These are phyloP conservation scores for Xylariales sp. DNA, from an alignment of 2,329 filamentous ascomycete genomes.

Conservation along the genomic window DNA sequence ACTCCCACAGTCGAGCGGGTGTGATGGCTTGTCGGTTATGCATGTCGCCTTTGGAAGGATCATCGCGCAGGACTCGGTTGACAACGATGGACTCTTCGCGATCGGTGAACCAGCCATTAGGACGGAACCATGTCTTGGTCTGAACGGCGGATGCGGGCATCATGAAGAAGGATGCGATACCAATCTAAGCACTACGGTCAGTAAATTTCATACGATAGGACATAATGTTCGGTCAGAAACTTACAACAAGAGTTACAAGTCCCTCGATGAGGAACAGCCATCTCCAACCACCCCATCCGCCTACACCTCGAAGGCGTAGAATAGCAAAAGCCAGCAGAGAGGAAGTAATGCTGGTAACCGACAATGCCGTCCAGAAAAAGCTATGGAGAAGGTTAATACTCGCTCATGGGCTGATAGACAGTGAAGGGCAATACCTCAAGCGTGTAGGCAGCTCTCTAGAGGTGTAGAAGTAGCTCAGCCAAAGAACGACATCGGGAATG, in stretches of 20 bases:
- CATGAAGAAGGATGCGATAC: slow-evolving; percentile 45
- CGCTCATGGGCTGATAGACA: too few relatives aligned
- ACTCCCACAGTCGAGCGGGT: slow-evolving; percentile 39
- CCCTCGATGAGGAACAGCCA: slow-evolving; percentile 56
- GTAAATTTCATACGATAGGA: too few relatives aligned
- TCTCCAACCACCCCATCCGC: slow-evolving; percentile 33
- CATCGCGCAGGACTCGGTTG: slow-evolving; percentile 52
- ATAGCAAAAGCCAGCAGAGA: slow-evolving; percentile 31
- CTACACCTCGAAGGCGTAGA: slow-evolving; percentile 30
- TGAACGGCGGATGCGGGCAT: slow-evolving; percentile 46
- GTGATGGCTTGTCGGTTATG: slow-evolving; percentile 53
- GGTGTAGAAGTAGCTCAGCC: slow-evolving; percentile 29
- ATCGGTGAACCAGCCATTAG: slow-evolving; percentile 53
- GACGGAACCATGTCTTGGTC: slow-evolving; percentile 45
- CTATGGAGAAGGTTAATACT: too few relatives aligned
- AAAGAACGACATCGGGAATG: slow-evolving; percentile 27
- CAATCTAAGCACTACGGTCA: too few relatives aligned
- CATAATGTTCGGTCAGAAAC: too few relatives aligned
- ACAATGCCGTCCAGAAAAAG: slow-evolving; percentile 33
- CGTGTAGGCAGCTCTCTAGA: slow-evolving; percentile 32
- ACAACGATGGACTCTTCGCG: slow-evolving; percentile 55
- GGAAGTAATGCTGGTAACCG: slow-evolving; percentile 25
- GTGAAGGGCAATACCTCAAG: too few relatives aligned
- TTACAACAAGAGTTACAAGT: slow-evolving; percentile 39
- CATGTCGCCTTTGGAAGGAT: slow-evolving; percentile 54